Conservation (phyloP, 441 rosid genomes). For the Syzygium malaccense region DNA sequence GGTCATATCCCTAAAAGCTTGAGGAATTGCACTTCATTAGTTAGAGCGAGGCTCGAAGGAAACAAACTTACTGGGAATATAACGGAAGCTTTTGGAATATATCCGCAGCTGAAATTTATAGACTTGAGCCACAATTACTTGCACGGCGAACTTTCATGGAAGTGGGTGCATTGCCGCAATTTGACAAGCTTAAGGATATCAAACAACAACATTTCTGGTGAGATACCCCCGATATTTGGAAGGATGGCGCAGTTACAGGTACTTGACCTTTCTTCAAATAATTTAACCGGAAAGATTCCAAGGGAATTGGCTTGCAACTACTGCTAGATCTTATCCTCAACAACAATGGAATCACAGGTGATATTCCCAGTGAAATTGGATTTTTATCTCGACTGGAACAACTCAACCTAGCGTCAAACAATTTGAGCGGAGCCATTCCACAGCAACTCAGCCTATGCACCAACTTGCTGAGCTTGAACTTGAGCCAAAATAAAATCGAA, state of each 20-base stretch:
- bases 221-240: not conserved
- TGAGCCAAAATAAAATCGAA: not conserved
- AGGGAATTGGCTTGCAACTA: not conserved
- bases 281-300: not conserved
- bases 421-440: not conserved
- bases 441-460: not conserved
- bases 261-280: not conserved
- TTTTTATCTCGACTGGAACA: not conserved
- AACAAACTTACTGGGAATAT: not conserved
- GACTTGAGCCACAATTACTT: not conserved
- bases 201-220: not conserved
- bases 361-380: not conserved
- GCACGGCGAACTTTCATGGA: not conserved
- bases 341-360: not conserved
- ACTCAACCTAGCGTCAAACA: not conserved
- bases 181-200: not conserved
- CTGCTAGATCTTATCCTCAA: not conserved
- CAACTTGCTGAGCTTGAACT: not conserved
- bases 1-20: not conserved
- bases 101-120: accelerated
- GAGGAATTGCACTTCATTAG: not conserved
- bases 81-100: not conserved
- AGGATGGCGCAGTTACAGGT: not conserved
- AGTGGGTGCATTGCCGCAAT: not conserved
- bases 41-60: not conserved